phyloP scores from a whole-genome alignment of 495 filamentous ascomycete genomes.

The Penicillium mononematosum region DNA sequence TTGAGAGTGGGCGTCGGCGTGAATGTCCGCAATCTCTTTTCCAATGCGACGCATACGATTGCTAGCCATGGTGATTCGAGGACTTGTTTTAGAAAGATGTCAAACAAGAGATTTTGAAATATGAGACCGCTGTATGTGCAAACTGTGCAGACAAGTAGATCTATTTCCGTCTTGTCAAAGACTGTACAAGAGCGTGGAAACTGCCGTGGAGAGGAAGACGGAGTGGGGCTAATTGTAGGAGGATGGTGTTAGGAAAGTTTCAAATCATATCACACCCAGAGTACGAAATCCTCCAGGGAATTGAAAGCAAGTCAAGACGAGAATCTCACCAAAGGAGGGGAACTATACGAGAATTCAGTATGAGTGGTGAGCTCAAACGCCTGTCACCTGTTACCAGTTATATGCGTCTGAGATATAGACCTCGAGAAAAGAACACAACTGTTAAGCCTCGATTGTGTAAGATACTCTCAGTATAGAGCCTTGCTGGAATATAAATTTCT shows the following conservation, averaged over 20 bases:
- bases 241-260: neutral
- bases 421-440: neutral
- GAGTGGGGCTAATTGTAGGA: neutral
- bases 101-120: neutral
- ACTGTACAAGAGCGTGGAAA: neutral
- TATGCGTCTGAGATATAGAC: neutral
- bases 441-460: neutral
- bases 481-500: neutral
- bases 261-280: neutral
- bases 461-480: neutral
- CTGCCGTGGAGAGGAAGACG: neutral
- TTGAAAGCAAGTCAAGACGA: slow-evolving; percentile 2
- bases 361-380: neutral
- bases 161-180: neutral
- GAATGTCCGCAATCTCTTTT: slow-evolving; percentile 90
- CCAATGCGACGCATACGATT: slow-evolving; percentile 79
- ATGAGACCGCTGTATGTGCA: neutral
- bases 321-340: slow-evolving; percentile 23
- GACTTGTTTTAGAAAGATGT: neutral
- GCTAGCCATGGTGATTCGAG: slow-evolving; percentile 58
- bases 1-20: slow-evolving; percentile 69
- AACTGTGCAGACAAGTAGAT: neutral
- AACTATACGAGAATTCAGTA: slow-evolving; percentile 20
- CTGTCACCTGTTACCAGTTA: neutral
- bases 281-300: neutral